Percentiles rank a stretch among this genome's conserved stretches.
Evolutionary conservation across 306 rosid species (phyloP).

Genomic region (Pachyrhizus erosus): DNA sequence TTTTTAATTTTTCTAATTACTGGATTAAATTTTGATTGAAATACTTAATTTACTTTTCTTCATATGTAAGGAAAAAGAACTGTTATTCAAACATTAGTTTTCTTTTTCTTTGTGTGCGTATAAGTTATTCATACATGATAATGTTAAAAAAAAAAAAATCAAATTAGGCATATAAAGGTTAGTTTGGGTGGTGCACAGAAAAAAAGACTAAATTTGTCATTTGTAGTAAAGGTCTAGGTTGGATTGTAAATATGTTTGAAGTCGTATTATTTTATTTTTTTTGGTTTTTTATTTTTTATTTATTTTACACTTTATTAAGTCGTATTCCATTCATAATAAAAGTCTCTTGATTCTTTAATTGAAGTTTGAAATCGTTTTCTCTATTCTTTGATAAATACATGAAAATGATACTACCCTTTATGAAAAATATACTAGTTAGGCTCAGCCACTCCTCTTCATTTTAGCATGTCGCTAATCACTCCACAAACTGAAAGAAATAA

Average conservation of each 20-base stretch:
- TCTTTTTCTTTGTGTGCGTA: too few species aligned
- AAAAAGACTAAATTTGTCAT: neutral
- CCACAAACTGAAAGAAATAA: neutral
- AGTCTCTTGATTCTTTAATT: neutral
- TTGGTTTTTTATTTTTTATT: neutral
- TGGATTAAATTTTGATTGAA: too few species aligned
- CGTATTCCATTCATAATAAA: neutral
- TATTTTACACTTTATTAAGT: neutral
- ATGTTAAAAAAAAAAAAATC: too few species aligned
- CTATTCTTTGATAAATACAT: neutral
- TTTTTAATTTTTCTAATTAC: too few species aligned
- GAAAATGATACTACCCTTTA: conserved; percentile 1
- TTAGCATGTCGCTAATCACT: neutral
- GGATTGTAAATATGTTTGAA: neutral
- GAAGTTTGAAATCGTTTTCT: neutral
- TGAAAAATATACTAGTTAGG: neutral
- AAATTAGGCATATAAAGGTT: neutral
- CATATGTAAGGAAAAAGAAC: too few species aligned
- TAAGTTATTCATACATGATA: too few species aligned
- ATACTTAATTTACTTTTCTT: too few species aligned
- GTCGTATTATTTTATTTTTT: neutral
- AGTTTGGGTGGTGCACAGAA: neutral
- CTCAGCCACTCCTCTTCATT: neutral
- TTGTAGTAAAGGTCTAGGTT: neutral
- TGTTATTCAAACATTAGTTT: too few species aligned